Evolutionary conservation across 805 yeast species (phyloP), one percentile per base, ranked within the genome.

Genomic region (Suhomyces faveliae): DNA sequence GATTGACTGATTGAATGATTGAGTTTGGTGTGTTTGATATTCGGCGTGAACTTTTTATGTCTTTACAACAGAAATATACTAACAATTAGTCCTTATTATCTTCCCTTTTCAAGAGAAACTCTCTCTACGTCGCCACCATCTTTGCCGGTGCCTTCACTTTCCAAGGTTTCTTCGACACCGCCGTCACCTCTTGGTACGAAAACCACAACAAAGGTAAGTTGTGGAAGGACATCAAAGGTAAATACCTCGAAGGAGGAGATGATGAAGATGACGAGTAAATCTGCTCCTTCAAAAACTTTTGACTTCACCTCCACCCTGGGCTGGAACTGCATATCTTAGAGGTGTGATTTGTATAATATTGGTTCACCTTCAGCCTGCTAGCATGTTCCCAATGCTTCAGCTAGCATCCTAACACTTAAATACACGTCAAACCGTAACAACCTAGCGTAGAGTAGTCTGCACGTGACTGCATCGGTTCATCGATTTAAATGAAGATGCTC

Each of bases 121-220:
- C 97, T 42, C 77, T 86, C 53, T 89, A 79, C 71, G 96, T 91
- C 53, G 88, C 89, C 56, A 76, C 94, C 53, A 77, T 91, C 52
- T 85, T 91, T 59, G 85, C 83, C 43, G 83, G 87, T 61, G 90
- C 97, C 42, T 91, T 91, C 64, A 82, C 83, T 53, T 89, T 90
- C 80, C 92, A 89, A 75, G 84, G 83, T 44, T 76, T 77, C 62
- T 86, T 86, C 57, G 94, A 87, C 65, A 66, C 70, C 52, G 84
- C 78, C 53, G 75, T 86, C 53, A 87, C 85, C 60, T 63, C 62
- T 42, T 87, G 85, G 85, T 87, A 83, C 75, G 87, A 84, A 62
- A 69, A 72, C 68, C 89, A 85, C 78, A 87, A 87, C 81, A 80
- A 77, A 66, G 95, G 94, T 59, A 87, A 87, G 74, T 81, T 86